Conservation (phyloP, 345 rosid genomes). For the Pistacia integerrima region DNA sequence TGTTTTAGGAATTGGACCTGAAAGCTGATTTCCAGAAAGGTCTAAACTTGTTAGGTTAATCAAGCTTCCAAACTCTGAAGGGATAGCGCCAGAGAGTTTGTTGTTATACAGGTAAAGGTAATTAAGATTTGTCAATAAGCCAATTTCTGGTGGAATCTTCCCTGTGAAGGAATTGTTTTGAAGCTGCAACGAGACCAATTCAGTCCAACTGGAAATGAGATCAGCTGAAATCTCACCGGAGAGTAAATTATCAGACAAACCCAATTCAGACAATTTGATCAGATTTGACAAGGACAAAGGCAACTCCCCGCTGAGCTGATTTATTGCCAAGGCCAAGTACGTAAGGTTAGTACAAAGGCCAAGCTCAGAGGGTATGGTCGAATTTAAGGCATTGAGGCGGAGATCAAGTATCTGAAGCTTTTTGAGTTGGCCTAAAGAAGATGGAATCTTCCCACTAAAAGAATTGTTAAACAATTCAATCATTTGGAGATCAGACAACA, state of each 20-base stretch:
- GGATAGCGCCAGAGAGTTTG: constrained; percentile 49
- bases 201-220: constrained; percentile 49
- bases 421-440: constrained; percentile 54
- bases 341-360: constrained; percentile 55
- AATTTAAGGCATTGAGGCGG: constrained; percentile 32
- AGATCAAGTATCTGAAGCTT: constrained; percentile 42
- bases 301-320: constrained; percentile 50
- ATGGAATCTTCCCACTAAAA: constrained; percentile 45
- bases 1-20: constrained; percentile 50
- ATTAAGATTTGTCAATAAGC: constrained; percentile 36
- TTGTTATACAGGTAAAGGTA: constrained; percentile 43
- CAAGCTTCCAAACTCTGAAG: constrained; percentile 49
- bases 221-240: constrained; percentile 49
- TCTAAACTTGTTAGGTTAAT: constrained; percentile 25
- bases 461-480: too few relatives aligned
- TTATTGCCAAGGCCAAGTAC: constrained; percentile 53
- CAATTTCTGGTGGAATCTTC: constrained; percentile 50
- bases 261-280: constrained; percentile 31
- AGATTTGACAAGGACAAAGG: constrained; percentile 57
- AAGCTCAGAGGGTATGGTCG: constrained; percentile 56
- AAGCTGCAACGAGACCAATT: constrained; percentile 49
- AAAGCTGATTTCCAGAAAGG: constrained; percentile 56
- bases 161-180: constrained; percentile 53
- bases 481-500: too few relatives aligned
- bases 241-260: constrained; percentile 39